Evolutionary conservation across 192 early-diverging fungal genomes (phyloP).

Genomic region (Linnemannia zychae): DNA sequence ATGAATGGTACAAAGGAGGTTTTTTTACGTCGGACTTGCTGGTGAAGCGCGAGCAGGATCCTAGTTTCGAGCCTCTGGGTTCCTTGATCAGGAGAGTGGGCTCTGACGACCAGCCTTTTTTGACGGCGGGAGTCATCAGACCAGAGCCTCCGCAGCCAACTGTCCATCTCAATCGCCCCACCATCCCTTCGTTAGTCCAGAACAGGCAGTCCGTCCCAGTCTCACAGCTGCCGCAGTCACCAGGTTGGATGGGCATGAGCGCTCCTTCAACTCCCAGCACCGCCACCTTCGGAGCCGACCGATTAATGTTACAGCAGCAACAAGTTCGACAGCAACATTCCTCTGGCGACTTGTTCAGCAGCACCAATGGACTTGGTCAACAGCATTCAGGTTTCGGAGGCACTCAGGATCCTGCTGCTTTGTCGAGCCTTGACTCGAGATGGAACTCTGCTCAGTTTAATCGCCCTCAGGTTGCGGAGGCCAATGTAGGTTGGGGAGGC

Average conservation of each 20-base stretch:
- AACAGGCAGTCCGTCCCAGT: constrained; percentile 12
- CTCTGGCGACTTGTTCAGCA: constrained; percentile 45
- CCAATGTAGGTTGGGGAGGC: constrained; percentile 27
- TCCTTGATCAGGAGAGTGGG: constrained; percentile 75
- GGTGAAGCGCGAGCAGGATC: constrained; percentile 84
- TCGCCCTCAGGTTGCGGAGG: constrained; percentile 12
- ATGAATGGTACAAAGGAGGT: constrained; percentile 92
- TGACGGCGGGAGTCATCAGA: constrained; percentile 29
- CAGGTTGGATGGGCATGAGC: constrained; percentile 44
- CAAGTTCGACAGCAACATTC: constrained; percentile 37
- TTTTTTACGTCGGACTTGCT: constrained; percentile 88
- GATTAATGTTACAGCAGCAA: constrained; percentile 47
- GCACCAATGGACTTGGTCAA: constrained; percentile 34
- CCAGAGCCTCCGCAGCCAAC: constrained; percentile 42
- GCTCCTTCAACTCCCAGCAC: constrained; percentile 46
- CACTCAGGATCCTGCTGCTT: constrained; percentile 14
- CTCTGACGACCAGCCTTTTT: constrained; percentile 79
- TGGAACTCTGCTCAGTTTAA: constrained; percentile 32
- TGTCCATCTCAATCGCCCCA: constrained; percentile 25
- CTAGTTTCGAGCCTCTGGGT: constrained; percentile 84
- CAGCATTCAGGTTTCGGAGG: constrained; percentile 26
- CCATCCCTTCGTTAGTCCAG: constrained; percentile 30
- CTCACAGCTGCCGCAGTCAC: constrained; percentile 16
- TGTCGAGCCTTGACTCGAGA: constrained; percentile 27
- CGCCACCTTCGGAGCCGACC: constrained; percentile 47